Percentiles rank a stretch among this genome's conserved stretches.
Evolutionary conservation across 2,329 filamentous ascomycete species (phyloP).

Genomic region (Amesomyces nigricolor): DNA sequence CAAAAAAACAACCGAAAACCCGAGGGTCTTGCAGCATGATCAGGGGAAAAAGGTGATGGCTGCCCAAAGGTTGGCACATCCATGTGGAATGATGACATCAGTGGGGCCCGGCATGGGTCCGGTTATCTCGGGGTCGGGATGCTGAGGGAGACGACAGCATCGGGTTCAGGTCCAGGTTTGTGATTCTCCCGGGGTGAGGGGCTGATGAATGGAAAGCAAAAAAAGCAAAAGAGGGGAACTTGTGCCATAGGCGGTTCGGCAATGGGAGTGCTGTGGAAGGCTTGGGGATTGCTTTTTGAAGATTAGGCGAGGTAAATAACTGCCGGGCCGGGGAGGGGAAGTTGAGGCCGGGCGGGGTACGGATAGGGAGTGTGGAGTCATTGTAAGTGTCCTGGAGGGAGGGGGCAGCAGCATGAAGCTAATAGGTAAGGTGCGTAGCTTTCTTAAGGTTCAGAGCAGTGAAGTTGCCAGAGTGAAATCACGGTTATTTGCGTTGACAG

Average conservation of each 20-base stretch:
- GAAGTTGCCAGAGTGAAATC: no score
- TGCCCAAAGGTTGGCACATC: not conserved
- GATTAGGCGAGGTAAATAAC: not conserved
- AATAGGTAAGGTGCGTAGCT: not conserved
- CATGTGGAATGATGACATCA: constrained; percentile 7
- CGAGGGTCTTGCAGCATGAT: not conserved
- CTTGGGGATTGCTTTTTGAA: not conserved
- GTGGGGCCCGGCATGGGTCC: constrained; percentile 2
- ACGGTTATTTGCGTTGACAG: no score
- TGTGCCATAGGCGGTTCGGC: no score
- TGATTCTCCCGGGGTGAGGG: no score
- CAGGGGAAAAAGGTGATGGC: not conserved
- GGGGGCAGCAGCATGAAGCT: no score
- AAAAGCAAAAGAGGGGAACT: no score
- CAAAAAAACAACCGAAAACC: not conserved
- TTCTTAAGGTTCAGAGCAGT: not conserved
- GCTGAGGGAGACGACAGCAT: no score
- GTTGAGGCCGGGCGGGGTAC: not conserved
- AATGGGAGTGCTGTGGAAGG: no score
- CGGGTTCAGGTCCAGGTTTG: not conserved
- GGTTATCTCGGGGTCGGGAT: not conserved
- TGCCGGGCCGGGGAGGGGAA: not conserved
- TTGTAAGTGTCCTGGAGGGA: no score
- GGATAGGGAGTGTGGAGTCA: not conserved
- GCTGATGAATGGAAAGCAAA: no score